These are phyloP conservation scores for Chrysoporthe cubensis DNA, from an alignment of 2,329 filamentous ascomycete genomes.

Conservation along the genomic window DNA sequence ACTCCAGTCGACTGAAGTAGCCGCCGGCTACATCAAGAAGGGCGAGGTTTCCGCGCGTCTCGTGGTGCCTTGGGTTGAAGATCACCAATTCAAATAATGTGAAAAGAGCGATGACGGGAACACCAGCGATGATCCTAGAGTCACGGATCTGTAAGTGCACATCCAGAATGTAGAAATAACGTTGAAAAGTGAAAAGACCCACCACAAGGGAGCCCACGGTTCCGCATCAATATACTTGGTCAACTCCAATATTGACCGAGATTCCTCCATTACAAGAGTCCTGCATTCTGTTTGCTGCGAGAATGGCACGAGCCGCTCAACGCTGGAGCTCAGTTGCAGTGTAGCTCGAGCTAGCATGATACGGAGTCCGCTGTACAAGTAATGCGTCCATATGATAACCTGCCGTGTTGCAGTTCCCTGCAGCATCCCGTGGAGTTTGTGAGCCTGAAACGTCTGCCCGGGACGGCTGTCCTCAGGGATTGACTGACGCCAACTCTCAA, in stretches of 20 bases:
- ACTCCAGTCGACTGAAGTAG: slow-evolving; percentile 48
- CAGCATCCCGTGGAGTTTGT: slow-evolving; percentile 24
- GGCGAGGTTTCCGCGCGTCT: slow-evolving; percentile 42
- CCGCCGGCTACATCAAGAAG: slow-evolving; percentile 46
- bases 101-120: slow-evolving; percentile 44
- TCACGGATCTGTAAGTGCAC: background rate
- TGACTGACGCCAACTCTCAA: slow-evolving; percentile 37
- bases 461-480: slow-evolving; percentile 33
- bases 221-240: slow-evolving; percentile 37
- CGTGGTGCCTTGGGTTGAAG: slow-evolving; percentile 41
- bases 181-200: background rate
- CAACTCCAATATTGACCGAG: slow-evolving; percentile 37
- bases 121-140: slow-evolving; percentile 38
- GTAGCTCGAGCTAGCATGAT: slow-evolving; percentile 36
- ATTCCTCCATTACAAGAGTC: slow-evolving; percentile 32
- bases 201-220: slow-evolving; percentile 37
- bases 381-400: slow-evolving; percentile 32
- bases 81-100: slow-evolving; percentile 48
- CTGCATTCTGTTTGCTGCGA: slow-evolving; percentile 29
- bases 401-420: slow-evolving; percentile 21
- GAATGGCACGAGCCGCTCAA: slow-evolving; percentile 19
- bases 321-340: slow-evolving; percentile 30
- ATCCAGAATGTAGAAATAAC: background rate
- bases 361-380: slow-evolving; percentile 36
- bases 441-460: slow-evolving; percentile 24